Base-by-base conservation (phyloP, 257 asterid species). In the Vinca minor region DNA sequence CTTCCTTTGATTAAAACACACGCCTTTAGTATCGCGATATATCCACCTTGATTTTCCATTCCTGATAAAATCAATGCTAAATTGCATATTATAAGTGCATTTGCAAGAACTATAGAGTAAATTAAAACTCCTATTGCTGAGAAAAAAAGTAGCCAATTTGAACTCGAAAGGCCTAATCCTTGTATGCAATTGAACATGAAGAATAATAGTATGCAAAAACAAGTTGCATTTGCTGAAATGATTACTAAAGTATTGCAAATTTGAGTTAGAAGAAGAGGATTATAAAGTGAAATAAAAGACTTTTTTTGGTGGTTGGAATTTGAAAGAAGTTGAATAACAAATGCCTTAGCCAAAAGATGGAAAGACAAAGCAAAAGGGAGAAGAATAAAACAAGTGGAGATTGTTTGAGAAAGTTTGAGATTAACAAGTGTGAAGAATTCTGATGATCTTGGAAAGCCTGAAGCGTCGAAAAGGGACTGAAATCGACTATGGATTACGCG, bases 341-440 rank as follows among this genome's bases (percentile, higher is more conserved):
- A 59, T 46, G 89, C 77, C 44, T 92, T 92, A 8, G 91, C 67
- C 35, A 84, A 76, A 55, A 92, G 97, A 75, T 80, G 85, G 55
- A 73, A 84, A 38, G 98, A 81, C 29, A 89, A 68, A 17, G 89
- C 58, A 45, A 84, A 82, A 72, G 98, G 97, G 18, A 78, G 62
- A 44, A 73, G 58, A 59, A 89, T 71, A 48, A 81, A 56, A 35
- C 73, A 85, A 1, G 83, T 73, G 32, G 81, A 64, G 10, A 83
- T 68, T 52, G 97, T 79, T 20, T 84, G 96, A 58, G 97, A 76
- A 78, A 92, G 94, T 67, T 82, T 89, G 39, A 84, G 78, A 25
- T 70, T 78, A 70, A 92, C 82, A 20, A 89, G 61, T 32, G 75
- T 32, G 72, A 84, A 83, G 54, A 92, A 79, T 3, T 74, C 81